A percentile compares a stretch with the other conserved stretches of the same genome.
phyloP scores from a whole-genome alignment of 805 yeast species.

The Nakazawaea populi region DNA sequence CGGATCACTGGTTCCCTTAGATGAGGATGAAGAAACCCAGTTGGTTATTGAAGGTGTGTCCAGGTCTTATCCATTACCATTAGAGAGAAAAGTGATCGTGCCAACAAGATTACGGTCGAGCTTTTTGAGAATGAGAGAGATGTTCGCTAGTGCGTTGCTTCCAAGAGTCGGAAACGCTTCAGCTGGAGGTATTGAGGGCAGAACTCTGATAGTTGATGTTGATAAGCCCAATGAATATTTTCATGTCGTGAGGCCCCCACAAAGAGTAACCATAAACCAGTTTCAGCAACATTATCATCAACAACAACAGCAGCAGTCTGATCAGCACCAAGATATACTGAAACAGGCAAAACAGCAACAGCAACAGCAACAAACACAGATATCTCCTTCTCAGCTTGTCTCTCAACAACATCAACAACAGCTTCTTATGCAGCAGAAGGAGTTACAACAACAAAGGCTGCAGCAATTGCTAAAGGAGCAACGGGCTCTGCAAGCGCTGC shows the following conservation, averaged over 20 bases:
- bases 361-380: constrained; percentile 2
- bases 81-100: constrained; percentile 67
- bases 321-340: constrained; percentile 3
- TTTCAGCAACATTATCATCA: constrained; percentile 10
- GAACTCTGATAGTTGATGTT: constrained; percentile 69
- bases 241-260: constrained; percentile 46
- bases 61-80: constrained; percentile 73
- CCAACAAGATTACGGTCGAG: constrained; percentile 68
- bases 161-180: constrained; percentile 53
- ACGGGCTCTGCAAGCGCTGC: neutral
- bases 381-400: neutral
- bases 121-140: constrained; percentile 85
- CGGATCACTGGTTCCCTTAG: constrained; percentile 43
- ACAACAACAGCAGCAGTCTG: constrained; percentile 7
- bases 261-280: constrained; percentile 22
- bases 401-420: constrained; percentile 6
- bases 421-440: neutral
- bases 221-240: constrained; percentile 65
- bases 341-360: constrained; percentile 2
- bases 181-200: constrained; percentile 74
- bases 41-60: constrained; percentile 87
- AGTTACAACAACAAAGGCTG: constrained; percentile 18
- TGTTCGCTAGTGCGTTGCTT: constrained; percentile 81
- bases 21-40: constrained; percentile 90
- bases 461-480: constrained; percentile 7